Evolutionary conservation across 306 rosid genomes (phyloP).

Genomic region (Trifolium subterraneum): DNA sequence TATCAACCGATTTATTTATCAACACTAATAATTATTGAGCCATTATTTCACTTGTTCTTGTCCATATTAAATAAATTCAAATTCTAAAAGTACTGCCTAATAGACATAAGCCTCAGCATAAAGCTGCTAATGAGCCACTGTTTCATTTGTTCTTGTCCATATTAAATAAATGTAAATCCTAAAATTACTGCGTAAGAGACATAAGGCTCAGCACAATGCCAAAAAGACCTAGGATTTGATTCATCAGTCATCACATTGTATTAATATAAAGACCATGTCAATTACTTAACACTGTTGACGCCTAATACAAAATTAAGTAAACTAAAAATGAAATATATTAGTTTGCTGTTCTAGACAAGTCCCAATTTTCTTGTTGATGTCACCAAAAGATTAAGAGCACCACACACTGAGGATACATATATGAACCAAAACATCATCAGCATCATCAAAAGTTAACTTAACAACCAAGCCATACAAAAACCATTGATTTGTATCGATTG

Average conservation of each 20-base stretch:
- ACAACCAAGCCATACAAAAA: conserved; percentile 9
- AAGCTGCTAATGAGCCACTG: neutral
- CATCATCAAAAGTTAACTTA: neutral
- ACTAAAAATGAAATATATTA: conserved; percentile 2
- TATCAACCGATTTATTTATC: neutral
- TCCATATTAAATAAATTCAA: neutral
- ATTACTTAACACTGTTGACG: neutral
- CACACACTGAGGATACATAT: neutral
- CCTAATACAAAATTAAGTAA: conserved; percentile 11
- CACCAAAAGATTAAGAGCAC: neutral
- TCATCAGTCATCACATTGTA: neutral
- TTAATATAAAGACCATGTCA: conserved; percentile 12
- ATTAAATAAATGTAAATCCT: neutral
- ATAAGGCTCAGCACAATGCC: neutral
- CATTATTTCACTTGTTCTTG: conserved; percentile 10
- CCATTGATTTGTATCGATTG: neutral
- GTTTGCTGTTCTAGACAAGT: conserved; percentile 3
- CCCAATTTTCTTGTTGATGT: neutral
- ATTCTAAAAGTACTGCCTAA: conserved; percentile 1
- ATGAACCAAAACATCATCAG: conserved; percentile 14
- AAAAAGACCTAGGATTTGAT: neutral
- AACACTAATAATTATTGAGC: conserved; percentile 7
- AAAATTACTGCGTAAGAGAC: neutral
- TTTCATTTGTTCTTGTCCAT: conserved; percentile 20
- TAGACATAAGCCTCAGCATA: neutral